Evolutionary conservation across 2,329 filamentous ascomycete genomes (phyloP).

Genomic region (Talaromyces sp.): DNA sequence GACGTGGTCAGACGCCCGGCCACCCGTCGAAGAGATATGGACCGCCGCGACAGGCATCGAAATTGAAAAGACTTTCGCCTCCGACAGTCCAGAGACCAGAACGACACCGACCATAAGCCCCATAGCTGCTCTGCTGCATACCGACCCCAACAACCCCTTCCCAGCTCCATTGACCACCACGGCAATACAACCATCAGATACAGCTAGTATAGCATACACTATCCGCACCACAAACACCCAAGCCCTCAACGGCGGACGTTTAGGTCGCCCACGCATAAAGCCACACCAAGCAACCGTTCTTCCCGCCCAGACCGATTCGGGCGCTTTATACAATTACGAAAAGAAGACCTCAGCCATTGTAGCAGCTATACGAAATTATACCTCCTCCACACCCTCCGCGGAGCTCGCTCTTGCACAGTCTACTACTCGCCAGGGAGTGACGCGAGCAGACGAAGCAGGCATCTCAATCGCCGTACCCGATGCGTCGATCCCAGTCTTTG

Average conservation of each 20-base stretch:
- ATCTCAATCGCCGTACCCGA: constrained; percentile 37
- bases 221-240: constrained; percentile 22
- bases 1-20: constrained; percentile 52
- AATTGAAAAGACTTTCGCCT: constrained; percentile 25
- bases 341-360: constrained; percentile 42
- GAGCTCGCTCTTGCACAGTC: constrained; percentile 33
- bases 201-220: constrained; percentile 27
- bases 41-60: constrained; percentile 48
- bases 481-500: constrained; percentile 30
- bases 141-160: background rate
- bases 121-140: constrained; percentile 3
- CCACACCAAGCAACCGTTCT: constrained; percentile 45
- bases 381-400: constrained; percentile 37
- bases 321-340: constrained; percentile 44
- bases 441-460: constrained; percentile 22
- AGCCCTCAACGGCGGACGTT: constrained; percentile 21
- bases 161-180: constrained; percentile 19
- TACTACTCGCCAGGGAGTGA: background rate
- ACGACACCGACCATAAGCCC: background rate
- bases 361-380: constrained; percentile 40
- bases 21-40: constrained; percentile 59
- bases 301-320: constrained; percentile 38
- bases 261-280: constrained; percentile 30
- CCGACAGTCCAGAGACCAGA: background rate
- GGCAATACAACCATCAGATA: constrained; percentile 25